These are phyloP conservation scores for Rhododendron vialii DNA, from an alignment of 148 eudicot genomes.

Conservation along the genomic window DNA sequence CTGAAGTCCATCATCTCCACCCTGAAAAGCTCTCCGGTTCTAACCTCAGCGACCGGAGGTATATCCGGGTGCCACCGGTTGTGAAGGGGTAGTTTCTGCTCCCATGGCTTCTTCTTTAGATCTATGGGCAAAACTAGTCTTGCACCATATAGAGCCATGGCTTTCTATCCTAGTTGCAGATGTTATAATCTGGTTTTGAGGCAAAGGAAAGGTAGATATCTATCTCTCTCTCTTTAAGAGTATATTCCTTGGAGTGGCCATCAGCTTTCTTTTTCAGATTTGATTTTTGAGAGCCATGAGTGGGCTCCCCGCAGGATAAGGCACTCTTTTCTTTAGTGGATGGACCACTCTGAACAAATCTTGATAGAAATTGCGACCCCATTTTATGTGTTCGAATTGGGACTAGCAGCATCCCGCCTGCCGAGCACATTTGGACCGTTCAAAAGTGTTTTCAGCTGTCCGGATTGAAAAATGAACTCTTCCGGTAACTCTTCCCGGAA, in stretches of 20 bases:
- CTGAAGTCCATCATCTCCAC: constrained; percentile 80
- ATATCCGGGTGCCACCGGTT: constrained; percentile 88
- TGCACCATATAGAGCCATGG: constrained; percentile 16
- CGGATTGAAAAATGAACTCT: too few relatives aligned
- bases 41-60: constrained; percentile 62
- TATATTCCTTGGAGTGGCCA: not conserved
- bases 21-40: constrained; percentile 61
- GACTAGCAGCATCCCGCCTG: too few relatives aligned
- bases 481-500: too few relatives aligned
- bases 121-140: constrained; percentile 55
- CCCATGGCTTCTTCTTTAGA: constrained; percentile 68
- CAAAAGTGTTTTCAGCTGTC: too few relatives aligned
- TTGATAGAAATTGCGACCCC: not conserved
- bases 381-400: too few relatives aligned
- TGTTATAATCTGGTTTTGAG: constrained; percentile 31
- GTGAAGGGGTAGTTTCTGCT: constrained; percentile 66
- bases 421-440: too few relatives aligned
- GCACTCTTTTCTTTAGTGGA: not conserved
- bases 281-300: constrained; percentile 4
- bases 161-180: constrained; percentile 33
- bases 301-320: not conserved
- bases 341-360: not conserved
- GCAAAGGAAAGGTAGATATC: not conserved
- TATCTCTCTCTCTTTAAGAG: not conserved
- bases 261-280: not conserved